These are phyloP conservation scores for Camelina neglecta DNA, from an alignment of 345 rosid species.

Conservation along the genomic window DNA sequence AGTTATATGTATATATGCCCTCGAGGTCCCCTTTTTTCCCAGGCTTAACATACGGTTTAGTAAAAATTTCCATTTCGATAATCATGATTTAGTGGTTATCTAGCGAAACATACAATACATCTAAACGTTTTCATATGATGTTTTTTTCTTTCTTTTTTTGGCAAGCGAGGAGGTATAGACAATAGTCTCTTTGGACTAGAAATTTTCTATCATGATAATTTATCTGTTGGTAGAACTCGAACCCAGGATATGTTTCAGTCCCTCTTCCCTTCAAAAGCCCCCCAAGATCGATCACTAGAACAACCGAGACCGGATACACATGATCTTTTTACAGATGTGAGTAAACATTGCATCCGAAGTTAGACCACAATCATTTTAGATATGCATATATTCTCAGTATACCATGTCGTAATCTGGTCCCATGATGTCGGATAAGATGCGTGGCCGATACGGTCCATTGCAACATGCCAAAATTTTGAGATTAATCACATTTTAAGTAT, in stretches of 20 bases:
- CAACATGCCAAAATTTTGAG: conserved; percentile 22
- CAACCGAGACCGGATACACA: neutral
- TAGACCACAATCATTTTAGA: conserved; percentile 8
- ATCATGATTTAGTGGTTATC: neutral
- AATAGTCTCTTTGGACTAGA: neutral
- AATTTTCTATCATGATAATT: neutral
- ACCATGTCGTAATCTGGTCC: conserved; percentile 30
- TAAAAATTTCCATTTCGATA: neutral
- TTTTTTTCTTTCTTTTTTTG: neutral
- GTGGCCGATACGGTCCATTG: conserved; percentile 25
- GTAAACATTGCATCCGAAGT: conserved; percentile 3
- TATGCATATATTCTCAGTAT: conserved; percentile 23
- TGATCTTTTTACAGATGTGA: conserved; percentile 11
- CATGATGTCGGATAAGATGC: conserved; percentile 34
- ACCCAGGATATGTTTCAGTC: neutral
- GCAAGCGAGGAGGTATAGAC: neutral
- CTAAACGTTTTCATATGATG: neutral
- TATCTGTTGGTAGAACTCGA: neutral
- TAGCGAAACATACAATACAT: neutral
- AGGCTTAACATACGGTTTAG: conserved; percentile 7
- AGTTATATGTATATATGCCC: conserved; percentile 27
- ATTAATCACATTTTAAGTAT: neutral
- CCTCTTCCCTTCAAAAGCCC: neutral
- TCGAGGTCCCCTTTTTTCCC: conserved; percentile 40
- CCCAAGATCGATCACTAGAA: neutral